Conservation (phyloP, 108 stramenopile genomes). For the Parietichytrium sp. region DNA sequence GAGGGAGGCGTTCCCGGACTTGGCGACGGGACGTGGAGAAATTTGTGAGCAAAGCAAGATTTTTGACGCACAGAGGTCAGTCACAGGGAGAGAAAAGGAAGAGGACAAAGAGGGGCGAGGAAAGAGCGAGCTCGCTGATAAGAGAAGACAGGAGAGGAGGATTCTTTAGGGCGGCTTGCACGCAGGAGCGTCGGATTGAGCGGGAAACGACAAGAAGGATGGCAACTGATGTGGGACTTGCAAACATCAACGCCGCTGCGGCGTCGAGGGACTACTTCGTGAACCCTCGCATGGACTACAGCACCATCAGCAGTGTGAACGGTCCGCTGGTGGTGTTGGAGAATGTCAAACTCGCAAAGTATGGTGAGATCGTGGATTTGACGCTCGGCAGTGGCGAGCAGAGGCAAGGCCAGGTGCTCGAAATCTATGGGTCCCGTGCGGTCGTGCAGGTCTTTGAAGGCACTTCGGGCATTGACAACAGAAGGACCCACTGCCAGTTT, state of each 20-base stretch:
- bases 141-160: too few relatives aligned
- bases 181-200: too few relatives aligned
- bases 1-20: too few relatives aligned
- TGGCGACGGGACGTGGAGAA: too few relatives aligned
- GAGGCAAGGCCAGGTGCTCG: conserved; percentile 92
- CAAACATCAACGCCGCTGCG: conserved; percentile 22
- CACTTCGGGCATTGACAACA: conserved; percentile 98
- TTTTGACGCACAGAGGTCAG: too few relatives aligned
- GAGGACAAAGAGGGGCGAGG: too few relatives aligned
- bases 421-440: conserved; percentile 91
- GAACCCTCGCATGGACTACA: conserved; percentile 50
- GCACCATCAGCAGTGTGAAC: conserved; percentile 96
- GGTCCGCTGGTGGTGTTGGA: conserved; percentile 98
- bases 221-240: neutral
- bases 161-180: too few relatives aligned
- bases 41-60: too few relatives aligned
- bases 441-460: conserved; percentile 99
- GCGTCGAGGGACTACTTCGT: conserved; percentile 6
- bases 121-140: too few relatives aligned
- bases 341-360: conserved; percentile 96
- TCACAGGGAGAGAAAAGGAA: too few relatives aligned
- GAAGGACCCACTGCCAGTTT: conserved; percentile 92
- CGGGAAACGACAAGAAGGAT: too few relatives aligned
- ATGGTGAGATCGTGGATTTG: conserved; percentile 97
- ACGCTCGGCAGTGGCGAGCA: conserved; percentile 85